These are phyloP conservation scores for Simplicillium aogashimaense DNA, from an alignment of 2,329 filamentous ascomycete genomes.

Conservation along the genomic window DNA sequence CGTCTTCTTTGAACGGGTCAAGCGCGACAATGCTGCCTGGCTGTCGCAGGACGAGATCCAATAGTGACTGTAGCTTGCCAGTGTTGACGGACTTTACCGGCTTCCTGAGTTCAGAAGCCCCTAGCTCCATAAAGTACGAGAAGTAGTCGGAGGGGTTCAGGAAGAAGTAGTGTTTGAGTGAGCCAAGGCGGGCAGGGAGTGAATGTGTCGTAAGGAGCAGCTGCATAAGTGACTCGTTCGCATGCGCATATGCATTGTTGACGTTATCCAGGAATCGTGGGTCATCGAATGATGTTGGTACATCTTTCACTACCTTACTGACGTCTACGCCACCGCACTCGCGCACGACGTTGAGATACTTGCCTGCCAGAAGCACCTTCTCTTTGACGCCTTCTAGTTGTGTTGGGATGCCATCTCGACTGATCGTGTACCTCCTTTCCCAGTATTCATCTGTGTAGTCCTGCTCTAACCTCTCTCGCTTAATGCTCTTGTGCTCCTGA, in stretches of 20 bases:
- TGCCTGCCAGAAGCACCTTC: slow-evolving; percentile 89
- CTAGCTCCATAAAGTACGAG: slow-evolving; percentile 91
- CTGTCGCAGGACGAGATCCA: slow-evolving; percentile 95
- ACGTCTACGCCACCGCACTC: slow-evolving; percentile 96
- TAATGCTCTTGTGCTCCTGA: slow-evolving; percentile 92
- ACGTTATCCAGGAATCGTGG: slow-evolving; percentile 89
- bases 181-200: slow-evolving; percentile 75
- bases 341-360: slow-evolving; percentile 94
- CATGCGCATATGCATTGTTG: slow-evolving; percentile 87
- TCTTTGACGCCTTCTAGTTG: slow-evolving; percentile 87
- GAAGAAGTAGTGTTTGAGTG: slow-evolving; percentile 98
- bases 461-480: slow-evolving; percentile 79
- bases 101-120: slow-evolving; percentile 81
- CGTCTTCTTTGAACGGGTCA: slow-evolving; percentile 96
- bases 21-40: slow-evolving; percentile 88
- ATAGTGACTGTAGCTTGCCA: slow-evolving; percentile 83
- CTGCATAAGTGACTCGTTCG: slow-evolving; percentile 86
- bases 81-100: slow-evolving; percentile 82
- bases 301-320: slow-evolving; percentile 76
- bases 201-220: slow-evolving; percentile 88
- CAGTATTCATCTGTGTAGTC: slow-evolving; percentile 99
- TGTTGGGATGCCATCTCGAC: slow-evolving; percentile 82
- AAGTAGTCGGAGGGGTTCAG: slow-evolving; percentile 97
- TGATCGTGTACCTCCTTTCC: slow-evolving; percentile 94
- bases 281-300: slow-evolving; percentile 90